Conservation (phyloP, 164 flowering plant species). For the Malania oleifera region DNA sequence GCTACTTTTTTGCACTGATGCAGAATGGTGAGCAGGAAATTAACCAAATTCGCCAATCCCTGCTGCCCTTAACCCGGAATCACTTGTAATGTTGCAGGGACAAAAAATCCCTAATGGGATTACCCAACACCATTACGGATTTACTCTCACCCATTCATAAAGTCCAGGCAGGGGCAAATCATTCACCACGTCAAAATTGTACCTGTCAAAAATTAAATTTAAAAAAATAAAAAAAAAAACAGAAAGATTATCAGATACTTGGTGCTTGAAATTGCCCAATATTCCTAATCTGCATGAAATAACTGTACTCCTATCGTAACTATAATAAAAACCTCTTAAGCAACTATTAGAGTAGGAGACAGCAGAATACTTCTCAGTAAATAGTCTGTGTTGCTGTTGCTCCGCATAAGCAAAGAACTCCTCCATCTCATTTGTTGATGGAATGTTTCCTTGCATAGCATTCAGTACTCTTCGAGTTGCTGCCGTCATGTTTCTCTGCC, state of each 20-base stretch:
- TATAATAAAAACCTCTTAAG: neutral
- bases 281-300: too few relatives aligned
- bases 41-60: neutral
- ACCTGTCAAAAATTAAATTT: conserved; percentile 42
- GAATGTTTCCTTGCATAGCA: conserved; percentile 35
- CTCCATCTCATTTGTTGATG: conserved; percentile 66
- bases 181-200: conserved; percentile 70
- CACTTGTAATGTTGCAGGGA: conserved; percentile 1
- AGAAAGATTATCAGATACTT: neutral
- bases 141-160: conserved; percentile 67
- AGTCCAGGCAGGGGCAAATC: conserved; percentile 80
- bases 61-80: neutral
- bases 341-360: neutral
- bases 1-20: conserved; percentile 4
- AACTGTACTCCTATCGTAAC: neutral
- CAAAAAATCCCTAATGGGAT: neutral
- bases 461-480: conserved; percentile 26
- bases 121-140: conserved; percentile 21
- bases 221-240: neutral
- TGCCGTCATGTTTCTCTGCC: conserved; percentile 26
- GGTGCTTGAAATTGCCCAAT: too few relatives aligned
- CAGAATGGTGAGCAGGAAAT: neutral
- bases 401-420: conserved; percentile 78
- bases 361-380: conserved; percentile 55
- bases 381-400: conserved; percentile 51